These are phyloP conservation scores for Medicago arabica DNA, from an alignment of 306 rosid genomes.

Conservation along the genomic window DNA sequence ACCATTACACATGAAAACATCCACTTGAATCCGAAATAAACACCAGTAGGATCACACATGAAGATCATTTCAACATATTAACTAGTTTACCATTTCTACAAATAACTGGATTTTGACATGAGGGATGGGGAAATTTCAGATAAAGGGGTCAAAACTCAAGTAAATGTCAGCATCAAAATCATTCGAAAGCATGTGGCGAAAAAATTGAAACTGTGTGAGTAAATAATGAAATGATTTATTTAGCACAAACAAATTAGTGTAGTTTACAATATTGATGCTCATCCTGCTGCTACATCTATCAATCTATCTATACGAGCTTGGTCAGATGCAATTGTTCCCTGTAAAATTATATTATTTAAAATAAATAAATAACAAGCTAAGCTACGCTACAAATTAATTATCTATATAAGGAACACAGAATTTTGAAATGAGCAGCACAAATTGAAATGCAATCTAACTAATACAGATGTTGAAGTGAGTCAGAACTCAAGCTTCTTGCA, in stretches of 20 bases:
- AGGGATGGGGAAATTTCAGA: too few relatives aligned
- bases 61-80: too few relatives aligned
- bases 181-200: not conserved
- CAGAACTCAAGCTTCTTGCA: slow-evolving; percentile 84
- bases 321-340: slow-evolving; percentile 33
- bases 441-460: not conserved
- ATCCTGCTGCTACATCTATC: slow-evolving; percentile 18
- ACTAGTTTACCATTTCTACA: not conserved
- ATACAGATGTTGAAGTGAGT: slow-evolving; percentile 24
- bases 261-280: not conserved
- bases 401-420: not conserved
- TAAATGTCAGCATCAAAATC: not conserved
- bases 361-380: slow-evolving; percentile 22
- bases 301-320: slow-evolving; percentile 25
- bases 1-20: too few relatives aligned
- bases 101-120: too few relatives aligned
- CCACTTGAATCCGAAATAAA: too few relatives aligned
- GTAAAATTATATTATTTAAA: slow-evolving; percentile 14
- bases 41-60: too few relatives aligned
- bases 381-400: slow-evolving; percentile 20
- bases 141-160: not conserved
- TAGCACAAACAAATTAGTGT: not conserved
- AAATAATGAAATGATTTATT: not conserved
- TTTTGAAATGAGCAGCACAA: slow-evolving; percentile 20
- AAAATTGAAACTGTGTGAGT: not conserved